Base-by-base conservation (phyloP, 1,139 yeast species). In the Pichiaceae sp. region DNA sequence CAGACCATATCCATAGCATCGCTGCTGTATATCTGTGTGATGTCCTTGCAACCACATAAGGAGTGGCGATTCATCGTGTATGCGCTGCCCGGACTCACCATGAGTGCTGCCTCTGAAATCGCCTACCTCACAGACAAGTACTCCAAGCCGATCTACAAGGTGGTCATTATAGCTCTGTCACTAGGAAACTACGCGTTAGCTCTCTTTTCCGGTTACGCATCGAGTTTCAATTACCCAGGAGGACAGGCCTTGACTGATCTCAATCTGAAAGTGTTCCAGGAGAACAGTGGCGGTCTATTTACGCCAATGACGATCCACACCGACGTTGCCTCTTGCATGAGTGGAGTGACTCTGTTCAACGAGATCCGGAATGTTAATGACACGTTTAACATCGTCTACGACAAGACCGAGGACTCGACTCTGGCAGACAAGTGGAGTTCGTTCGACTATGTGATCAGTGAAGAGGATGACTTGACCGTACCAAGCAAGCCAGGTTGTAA, bases 1-100 rank as follows among this genome's bases (percentile, higher is more conserved):
- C 63, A 63, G 19, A 51, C 68, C 4, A 47, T 68, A 11, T 61
- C 69, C 0, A 46, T 67, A 7, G 63, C 86, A 0, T 61, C 82
- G 0, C 28, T 77, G 3, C 37, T 74, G 9, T 89, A 64, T 53
- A 68, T 86, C 23, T 47, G 64, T 2, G 54, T 73, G 2, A 70
- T 87, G 70, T 87, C 96, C 0, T 56, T 80, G 38, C 94, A 83
- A 55, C 91, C 94, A 2, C 97, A 89, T 50, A 91, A 89, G 56
- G 97, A 91, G 63, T 86, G 95, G 95, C 71, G 97, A 48, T 91
- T 89, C 49, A 75, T 91, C 36, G 63, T 81, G 14, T 91, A 89
- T 53, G 64, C 77, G 0, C 61, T 80, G 9, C 96, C 97, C 2
- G 64, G 82, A 0, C 57, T 85, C 40, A 73, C 82, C 0, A 52